Evolutionary conservation across 2,329 filamentous ascomycete genomes (phyloP), one percentile per base, ranked within the genome.

Genomic region (Blumeriella jaapii): DNA sequence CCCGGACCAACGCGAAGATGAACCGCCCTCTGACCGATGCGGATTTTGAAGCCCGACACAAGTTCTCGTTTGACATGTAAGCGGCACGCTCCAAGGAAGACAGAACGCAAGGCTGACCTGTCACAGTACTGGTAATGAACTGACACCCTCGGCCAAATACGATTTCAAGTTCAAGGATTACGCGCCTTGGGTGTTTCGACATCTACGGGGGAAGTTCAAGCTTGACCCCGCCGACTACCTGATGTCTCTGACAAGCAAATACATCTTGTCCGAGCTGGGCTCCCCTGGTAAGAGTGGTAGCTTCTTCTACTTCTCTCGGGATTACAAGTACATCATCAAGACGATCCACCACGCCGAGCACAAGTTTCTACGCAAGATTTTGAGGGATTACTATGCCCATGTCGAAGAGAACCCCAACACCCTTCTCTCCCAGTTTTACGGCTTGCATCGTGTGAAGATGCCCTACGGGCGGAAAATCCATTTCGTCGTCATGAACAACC

Each of bases 121-220:
- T 24, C 33, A 38, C 53, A 87, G 82, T 55, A 93, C 87, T 47
- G 91, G 91, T 46, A 95, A 95, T 59, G 91, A 98, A 65, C 68
- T 98, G 57, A 93, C 93, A 4, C 91, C 91, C 14, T 95, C 89
- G 43, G 87, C 91, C 49, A 96, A 98, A 62, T 98, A 98, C 65
- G 91, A 98, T 64, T 98, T 98, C 76, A 98, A 98, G 61, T 98
- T 98, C 70, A 98, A 98, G 65, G 91, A 98, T 63, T 98, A 98
- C 60, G 89, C 89, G n/a, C 91, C 91, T 38, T 96, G 89, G 87
- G 91, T 98, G 40, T 98, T 98, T 62, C 84, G 91, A 53, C 84
- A 86, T 61, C 70, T 98, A 27, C 82, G 91, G 47, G 68, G 76
- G 31, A 81, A 80, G 44, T 98, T 98, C 64, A 77, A 81, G 50